A percentile compares a stretch with the other conserved stretches of the same genome.
Conservation (phyloP, 1,139 yeast genomes). For the Debaryomycetaceae sp. region DNA sequence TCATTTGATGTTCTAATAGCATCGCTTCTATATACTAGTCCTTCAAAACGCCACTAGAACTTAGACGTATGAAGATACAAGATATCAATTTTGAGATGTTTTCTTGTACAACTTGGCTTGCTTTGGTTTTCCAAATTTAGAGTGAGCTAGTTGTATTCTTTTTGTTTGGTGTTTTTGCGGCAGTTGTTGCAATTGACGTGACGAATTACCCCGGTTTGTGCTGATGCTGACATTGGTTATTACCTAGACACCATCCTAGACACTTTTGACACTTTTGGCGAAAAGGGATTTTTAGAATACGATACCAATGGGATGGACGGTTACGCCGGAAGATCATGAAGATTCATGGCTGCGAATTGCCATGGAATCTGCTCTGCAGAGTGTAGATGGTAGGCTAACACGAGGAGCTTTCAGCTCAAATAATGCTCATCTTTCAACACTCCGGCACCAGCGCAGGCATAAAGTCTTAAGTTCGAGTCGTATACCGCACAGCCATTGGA, state of each 20-base stretch:
- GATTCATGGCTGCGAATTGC: too few species aligned
- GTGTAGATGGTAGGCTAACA: not conserved
- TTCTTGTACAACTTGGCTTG: too few species aligned
- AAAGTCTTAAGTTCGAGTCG: not conserved
- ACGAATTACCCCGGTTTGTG: not conserved
- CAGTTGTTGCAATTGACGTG: too few species aligned
- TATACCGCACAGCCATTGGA: not conserved
- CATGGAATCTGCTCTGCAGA: not conserved
- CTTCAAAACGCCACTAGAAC: not conserved
- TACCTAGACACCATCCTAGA: conserved; percentile 6
- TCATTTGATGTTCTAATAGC: not conserved
- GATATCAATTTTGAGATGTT: not conserved
- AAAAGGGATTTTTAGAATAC: not conserved
- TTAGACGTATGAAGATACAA: not conserved
- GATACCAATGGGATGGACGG: too few species aligned
- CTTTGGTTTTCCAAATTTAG: too few species aligned
- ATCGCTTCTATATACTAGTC: not conserved
- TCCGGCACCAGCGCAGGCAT: conserved; percentile 3
- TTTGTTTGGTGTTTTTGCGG: too few species aligned
- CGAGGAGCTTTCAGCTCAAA: not conserved
- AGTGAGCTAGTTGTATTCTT: too few species aligned
- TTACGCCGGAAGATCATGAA: too few species aligned
- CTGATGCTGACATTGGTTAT: not conserved
- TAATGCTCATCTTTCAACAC: conserved; percentile 4
- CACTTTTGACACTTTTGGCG: not conserved